Evolutionary conservation across 495 filamentous ascomycete genomes (phyloP).

Genomic region (Xylaria castorea): DNA sequence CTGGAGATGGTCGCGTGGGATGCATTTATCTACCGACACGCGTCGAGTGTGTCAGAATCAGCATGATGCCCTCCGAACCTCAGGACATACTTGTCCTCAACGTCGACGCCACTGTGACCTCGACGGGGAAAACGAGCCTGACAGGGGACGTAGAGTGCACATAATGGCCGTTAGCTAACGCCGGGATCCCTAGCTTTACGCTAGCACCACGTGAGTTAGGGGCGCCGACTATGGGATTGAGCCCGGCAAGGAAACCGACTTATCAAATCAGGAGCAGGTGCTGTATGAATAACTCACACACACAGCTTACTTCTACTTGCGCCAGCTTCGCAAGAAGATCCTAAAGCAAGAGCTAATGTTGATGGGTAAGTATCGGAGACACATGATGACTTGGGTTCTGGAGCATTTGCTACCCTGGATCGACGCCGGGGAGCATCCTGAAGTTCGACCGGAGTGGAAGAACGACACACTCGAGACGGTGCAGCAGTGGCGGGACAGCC

Average conservation of each 20-base stretch:
- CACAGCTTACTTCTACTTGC: constrained; percentile 25
- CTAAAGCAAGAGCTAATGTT: not conserved
- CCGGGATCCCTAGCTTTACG: constrained; percentile 24
- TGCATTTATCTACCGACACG: not conserved
- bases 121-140: not conserved
- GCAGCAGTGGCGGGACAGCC: not conserved
- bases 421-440: constrained; percentile 18
- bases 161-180: not conserved
- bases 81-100: not conserved
- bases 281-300: constrained; percentile 14
- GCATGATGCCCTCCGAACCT: not conserved
- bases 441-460: constrained; percentile 45
- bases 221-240: constrained; percentile 22
- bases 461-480: constrained; percentile 40
- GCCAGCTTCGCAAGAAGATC: constrained; percentile 16
- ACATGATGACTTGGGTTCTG: constrained; percentile 23
- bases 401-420: constrained; percentile 22
- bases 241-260: not conserved
- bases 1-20: not conserved
- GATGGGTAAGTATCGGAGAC: constrained; percentile 14
- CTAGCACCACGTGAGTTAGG: not conserved
- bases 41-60: not conserved
- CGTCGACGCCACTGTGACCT: not conserved
- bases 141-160: not conserved
- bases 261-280: not conserved